Base-by-base conservation (phyloP, 306 rosid species). In the Dicorynia guianensis region DNA sequence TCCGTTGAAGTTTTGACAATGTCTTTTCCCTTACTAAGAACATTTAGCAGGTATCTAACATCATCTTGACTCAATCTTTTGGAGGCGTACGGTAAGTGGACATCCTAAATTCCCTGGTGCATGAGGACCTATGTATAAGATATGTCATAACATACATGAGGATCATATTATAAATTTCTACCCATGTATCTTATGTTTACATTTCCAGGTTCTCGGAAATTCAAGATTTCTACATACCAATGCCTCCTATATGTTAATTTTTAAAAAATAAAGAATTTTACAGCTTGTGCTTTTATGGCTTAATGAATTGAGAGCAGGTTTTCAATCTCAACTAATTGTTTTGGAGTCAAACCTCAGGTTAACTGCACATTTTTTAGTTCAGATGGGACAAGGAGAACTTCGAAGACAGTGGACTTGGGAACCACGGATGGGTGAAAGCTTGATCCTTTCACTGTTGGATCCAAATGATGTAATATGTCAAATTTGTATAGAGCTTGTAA, bases 331-430 rank as follows among this genome's bases (percentile, higher is more conserved):
- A 80, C 74, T 76, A 76, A 80, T 74, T 80, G 56, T 72, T 75
- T 64, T 81, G 82, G 71, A 81, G 82, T 78, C 79, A 61, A 69
- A 10, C 75, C 80, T 66, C 97, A 94, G 98, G 97, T 90, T 94
- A 75, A 90, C 97, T 66, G 79, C 89, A 80, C 89, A 94, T 78
- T 92, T 87, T 85, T 57, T 92, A 87, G 89, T 74, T 76, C 87
- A 83, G 83, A 87, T 87, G 84, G 86, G 86, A 55, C 94, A 84
- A 72, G 91, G 88, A 69, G 96, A 83, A 76, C 87, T 92, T 70
- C 63, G 69, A 76, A 89, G 87, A 82, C 93, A 76, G 78, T 94
- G 98, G 98, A 87, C 87, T 46, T 94, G 98, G 98, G 96, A 94
- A 78, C 93, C 98, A 65, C 80, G 76, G 63, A 91, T 94, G 97